phyloP scores from a whole-genome alignment of 768 basidiomycete genomes.

The Suillus decipiens region DNA sequence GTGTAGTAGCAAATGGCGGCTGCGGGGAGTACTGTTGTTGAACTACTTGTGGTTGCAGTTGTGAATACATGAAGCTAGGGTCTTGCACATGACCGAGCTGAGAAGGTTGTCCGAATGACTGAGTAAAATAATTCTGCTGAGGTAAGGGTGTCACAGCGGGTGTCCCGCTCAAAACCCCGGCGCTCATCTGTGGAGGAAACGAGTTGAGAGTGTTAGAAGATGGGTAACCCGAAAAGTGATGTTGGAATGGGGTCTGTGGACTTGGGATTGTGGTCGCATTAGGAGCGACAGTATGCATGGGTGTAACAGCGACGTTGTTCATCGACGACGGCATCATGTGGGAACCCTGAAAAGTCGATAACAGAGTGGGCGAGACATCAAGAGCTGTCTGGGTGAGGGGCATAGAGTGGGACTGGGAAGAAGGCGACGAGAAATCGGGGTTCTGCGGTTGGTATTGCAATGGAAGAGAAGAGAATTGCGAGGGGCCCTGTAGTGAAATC shows the following conservation, averaged over 20 bases:
- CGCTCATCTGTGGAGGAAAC: background rate
- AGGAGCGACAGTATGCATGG: conserved; percentile 25
- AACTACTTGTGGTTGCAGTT: background rate
- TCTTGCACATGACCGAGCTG: conserved; percentile 5
- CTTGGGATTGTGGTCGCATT: conserved; percentile 14
- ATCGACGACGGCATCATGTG: conserved; percentile 10
- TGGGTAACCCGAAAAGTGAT: conserved; percentile 19
- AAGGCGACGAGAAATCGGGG: conserved; percentile 7
- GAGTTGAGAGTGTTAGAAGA: conserved; percentile 12
- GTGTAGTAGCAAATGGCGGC: conserved; percentile 19
- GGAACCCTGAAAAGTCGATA: conserved; percentile 18
- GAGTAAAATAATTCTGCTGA: conserved; percentile 2
- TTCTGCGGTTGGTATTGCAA: conserved; percentile 38
- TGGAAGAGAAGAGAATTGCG: conserved; percentile 44
- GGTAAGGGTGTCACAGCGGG: background rate
- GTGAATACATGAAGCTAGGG: background rate
- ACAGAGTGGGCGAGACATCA: conserved; percentile 20
- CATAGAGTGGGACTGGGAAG: conserved; percentile 20
- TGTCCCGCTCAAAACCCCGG: background rate
- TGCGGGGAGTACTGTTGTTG: conserved; percentile 32
- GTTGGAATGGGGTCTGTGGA: conserved; percentile 31
- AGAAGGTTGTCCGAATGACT: background rate
- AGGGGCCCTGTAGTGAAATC: conserved; percentile 45
- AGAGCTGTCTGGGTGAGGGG: conserved; percentile 13
- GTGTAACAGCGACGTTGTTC: conserved; percentile 6